Evolutionary conservation across 2,329 filamentous ascomycete species (phyloP).

Genomic region (Sphaceloma murrayae): DNA sequence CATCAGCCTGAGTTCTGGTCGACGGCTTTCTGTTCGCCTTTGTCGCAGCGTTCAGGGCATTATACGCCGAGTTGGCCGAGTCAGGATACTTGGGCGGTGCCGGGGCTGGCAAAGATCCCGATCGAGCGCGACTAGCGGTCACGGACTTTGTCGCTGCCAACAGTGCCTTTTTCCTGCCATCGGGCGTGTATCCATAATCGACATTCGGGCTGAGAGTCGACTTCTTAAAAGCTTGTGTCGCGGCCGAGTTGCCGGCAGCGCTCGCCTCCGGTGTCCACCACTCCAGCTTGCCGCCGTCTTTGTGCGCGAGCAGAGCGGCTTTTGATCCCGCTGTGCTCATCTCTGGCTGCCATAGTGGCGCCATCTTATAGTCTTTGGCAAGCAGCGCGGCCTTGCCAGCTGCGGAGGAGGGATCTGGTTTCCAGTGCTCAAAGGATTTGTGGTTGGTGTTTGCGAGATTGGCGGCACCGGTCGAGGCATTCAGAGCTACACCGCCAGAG

Average conservation of each 20-base stretch:
- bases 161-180: constrained; percentile 56
- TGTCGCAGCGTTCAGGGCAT: constrained; percentile 65
- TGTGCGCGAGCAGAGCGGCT: constrained; percentile 60
- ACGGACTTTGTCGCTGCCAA: constrained; percentile 71
- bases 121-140: constrained; percentile 46
- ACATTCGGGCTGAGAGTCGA: constrained; percentile 38
- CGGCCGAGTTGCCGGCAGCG: constrained; percentile 55
- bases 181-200: constrained; percentile 39
- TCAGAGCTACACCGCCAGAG: constrained; percentile 46
- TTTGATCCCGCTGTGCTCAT: constrained; percentile 59
- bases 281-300: constrained; percentile 43
- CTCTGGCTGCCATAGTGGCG: constrained; percentile 54
- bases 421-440: constrained; percentile 57
- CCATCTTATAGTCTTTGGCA: constrained; percentile 52
- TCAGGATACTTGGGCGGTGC: constrained; percentile 44
- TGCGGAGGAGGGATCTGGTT: constrained; percentile 51
- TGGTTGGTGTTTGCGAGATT: constrained; percentile 63
- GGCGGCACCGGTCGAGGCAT: constrained; percentile 65
- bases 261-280: constrained; percentile 43
- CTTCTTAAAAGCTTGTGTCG: constrained; percentile 55
- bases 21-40: constrained; percentile 49
- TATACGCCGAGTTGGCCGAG: constrained; percentile 50
- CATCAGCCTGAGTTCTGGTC: constrained; percentile 14
- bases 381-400: constrained; percentile 51
- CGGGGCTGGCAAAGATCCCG: constrained; percentile 48